A percentile compares a stretch with the other conserved stretches of the same genome.
Evolutionary conservation across 352 stramenopile species (phyloP).

Genomic region (Globisporangium ultimum): DNA sequence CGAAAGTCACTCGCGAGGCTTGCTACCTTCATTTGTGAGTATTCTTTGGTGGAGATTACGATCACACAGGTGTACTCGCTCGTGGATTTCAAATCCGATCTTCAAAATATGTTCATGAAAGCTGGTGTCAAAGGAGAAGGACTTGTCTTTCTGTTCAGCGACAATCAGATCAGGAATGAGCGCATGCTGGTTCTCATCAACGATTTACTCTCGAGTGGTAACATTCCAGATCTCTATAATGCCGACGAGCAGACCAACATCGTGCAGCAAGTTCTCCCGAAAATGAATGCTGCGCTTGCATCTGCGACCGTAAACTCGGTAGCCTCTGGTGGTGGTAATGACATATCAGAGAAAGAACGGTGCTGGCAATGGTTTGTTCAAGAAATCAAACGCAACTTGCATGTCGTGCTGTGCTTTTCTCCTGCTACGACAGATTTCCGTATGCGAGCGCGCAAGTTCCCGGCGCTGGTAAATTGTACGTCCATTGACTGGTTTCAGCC

Average conservation of each 20-base stretch:
- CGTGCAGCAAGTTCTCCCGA: conserved; percentile 83
- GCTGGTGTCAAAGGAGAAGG: conserved; percentile 91
- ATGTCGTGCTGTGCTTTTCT: conserved; percentile 94
- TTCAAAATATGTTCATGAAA: conserved; percentile 89
- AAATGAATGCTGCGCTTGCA: conserved; percentile 69
- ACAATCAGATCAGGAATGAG: conserved; percentile 94
- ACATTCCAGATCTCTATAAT: conserved; percentile 92
- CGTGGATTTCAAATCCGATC: conserved; percentile 93
- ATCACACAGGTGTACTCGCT: conserved; percentile 90
- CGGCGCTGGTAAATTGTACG: conserved; percentile 92
- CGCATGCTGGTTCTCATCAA: conserved; percentile 95
- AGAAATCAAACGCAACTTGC: conserved; percentile 90
- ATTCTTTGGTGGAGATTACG: conserved; percentile 84
- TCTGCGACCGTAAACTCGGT: background rate
- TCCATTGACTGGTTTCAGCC: conserved; percentile 94
- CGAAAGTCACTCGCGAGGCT: conserved; percentile 92
- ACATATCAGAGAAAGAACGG: conserved; percentile 88
- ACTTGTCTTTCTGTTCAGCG: conserved; percentile 91
- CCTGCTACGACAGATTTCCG: conserved; percentile 90
- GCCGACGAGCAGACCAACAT: conserved; percentile 90
- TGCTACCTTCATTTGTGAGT: conserved; percentile 90
- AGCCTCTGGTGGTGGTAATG: conserved; percentile 13
- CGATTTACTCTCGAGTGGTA: conserved; percentile 90
- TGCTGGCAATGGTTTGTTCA: conserved; percentile 92
- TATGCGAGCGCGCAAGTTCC: conserved; percentile 89